Evolutionary conservation across 2,329 filamentous ascomycete genomes (phyloP), one percentile per base, ranked within the genome.

Genomic region (Xylariales sp.): DNA sequence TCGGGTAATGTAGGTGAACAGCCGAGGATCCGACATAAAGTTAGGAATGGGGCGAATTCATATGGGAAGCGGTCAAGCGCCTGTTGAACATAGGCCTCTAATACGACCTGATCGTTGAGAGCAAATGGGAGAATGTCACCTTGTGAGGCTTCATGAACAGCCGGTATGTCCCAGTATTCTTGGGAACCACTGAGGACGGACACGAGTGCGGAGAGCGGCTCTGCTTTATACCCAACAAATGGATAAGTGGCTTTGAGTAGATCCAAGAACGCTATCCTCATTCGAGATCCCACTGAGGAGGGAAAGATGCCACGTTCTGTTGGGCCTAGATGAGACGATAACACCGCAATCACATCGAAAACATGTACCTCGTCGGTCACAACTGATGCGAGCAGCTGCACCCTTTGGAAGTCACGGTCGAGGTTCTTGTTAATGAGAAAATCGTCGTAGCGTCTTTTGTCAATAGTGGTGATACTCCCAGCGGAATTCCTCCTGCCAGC

Each of bases 31-130:
- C 89, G 89, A 76, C 89, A 91, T 46, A 97, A 82, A 61, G 87
- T 88, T 68, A 97, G 81, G 74, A 97, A 93, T 0, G 94, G 93
- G 2, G 90, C 80, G 54, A 93, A 90, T 80, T 97, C 95, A 78
- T 93, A 95, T 0, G 95, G 95, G 76, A 94, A 97, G 63, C 95
- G 90, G 68, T 88, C 86, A 50, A 91, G 86, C 6, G 94, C 89
- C 76, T 92, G 87, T 57, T 87, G 83, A 39, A 97, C 88, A 69
- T 86, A 88, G 58, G 81, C 83, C 28, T 83, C 83, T 75, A 91
- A 83, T 18, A 93, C 79, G 6, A 83, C 75, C 23, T 83, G 78
- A 70, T 92, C 88, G 18, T 84, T 80, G 30, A 90, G 79, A 70
- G 91, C 78, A 10, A 77, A 71, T 12, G 74, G 74, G 41, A 80